Evolutionary conservation across 208 protist species (phyloP).

Genomic region (Crithidia brevicula): DNA sequence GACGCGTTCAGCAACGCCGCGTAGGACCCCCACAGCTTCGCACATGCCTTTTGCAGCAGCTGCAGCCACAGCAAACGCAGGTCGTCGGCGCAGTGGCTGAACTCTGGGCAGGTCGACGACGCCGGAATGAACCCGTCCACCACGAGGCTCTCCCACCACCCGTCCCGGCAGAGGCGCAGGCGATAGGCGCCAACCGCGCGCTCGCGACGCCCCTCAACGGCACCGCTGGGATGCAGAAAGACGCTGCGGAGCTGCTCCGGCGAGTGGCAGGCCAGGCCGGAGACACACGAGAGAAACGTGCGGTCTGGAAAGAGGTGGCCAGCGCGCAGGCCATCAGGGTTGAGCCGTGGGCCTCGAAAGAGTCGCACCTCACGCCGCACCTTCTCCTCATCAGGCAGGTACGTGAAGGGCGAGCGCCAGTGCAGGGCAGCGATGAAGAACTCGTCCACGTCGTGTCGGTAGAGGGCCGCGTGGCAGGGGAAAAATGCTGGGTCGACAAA

Average conservation of each 20-base stretch:
- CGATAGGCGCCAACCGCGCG: conserved; percentile 71
- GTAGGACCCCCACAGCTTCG: conserved; percentile 85
- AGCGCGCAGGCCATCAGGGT: too few species aligned
- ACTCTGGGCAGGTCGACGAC: conserved; percentile 61
- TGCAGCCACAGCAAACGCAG: conserved; percentile 82
- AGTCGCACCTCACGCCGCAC: conserved; percentile 72
- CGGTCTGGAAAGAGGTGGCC: too few species aligned
- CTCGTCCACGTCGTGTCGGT: conserved; percentile 62
- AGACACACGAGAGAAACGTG: conserved; percentile 85
- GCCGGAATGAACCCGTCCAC: conserved; percentile 85
- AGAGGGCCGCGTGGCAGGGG: conserved; percentile 71
- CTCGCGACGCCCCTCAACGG: conserved; percentile 57
- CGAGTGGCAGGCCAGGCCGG: conserved; percentile 62
- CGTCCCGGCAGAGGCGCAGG: conserved; percentile 82
- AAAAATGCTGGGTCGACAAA: conserved; percentile 77
- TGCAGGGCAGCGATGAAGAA: conserved; percentile 60
- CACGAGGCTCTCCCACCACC: conserved; percentile 81
- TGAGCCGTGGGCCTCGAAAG: conserved; percentile 71
- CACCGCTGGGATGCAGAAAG: conserved; percentile 73
- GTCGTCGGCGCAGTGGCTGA: conserved; percentile 58
- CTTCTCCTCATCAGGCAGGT: conserved; percentile 59
- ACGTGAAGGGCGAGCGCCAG: conserved; percentile 65
- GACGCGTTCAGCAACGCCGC: conserved; percentile 47
- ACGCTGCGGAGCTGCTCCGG: conserved; percentile 45
- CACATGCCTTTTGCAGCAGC: conserved; percentile 89